Evolutionary conservation across 2,329 filamentous ascomycete genomes (phyloP), one percentile per base, ranked within the genome.

Genomic region (Talaromyces sp.): DNA sequence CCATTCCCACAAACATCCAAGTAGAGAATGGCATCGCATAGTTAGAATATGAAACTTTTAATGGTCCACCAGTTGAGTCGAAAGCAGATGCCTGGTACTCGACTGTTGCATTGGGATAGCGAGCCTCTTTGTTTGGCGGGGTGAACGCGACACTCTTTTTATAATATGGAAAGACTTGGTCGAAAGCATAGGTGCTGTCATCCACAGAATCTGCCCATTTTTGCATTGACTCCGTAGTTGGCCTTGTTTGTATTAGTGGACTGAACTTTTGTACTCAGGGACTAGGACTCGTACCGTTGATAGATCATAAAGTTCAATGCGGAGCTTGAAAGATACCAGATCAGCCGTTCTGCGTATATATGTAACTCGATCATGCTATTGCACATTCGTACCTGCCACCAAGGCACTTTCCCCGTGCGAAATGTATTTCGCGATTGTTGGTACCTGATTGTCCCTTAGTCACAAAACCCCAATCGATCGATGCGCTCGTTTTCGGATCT

Each of bases 191-290:
- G 38, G 66, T 70, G n/a, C 46, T 58, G 54, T 72, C 69, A 41
- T 68, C 63, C 19, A 72, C 70, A 32, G 68, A 63, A 50, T 76
- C 67, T 0, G 73, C 74, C 75, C 75, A 77, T 53, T 59, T 59
- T 55, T 72, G 65, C 59, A 73, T 66, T 17, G 68, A 66, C 7
- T 65, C 70, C 14, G 61, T 63, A 2, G 72, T 75, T 3, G 68
- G 66, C 29, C 71, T 62, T 12, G 4, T 24, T 14, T 38, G 14
- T 14, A 1, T n/a, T n/a, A 7, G 17, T 50, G n/a, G 26, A 26
- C 14, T 9, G 11, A 24, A 17, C 19, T 14, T 50, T 4, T 21
- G 26, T 24, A 26, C n/a, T n/a, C 9, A 26, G 2, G 12, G 19
- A 19, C 10, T 5, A 5, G 43, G 43, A 50, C 24, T 6, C 9